These are phyloP conservation scores for Geum urbanum DNA, from an alignment of 306 rosid species.

Conservation along the genomic window DNA sequence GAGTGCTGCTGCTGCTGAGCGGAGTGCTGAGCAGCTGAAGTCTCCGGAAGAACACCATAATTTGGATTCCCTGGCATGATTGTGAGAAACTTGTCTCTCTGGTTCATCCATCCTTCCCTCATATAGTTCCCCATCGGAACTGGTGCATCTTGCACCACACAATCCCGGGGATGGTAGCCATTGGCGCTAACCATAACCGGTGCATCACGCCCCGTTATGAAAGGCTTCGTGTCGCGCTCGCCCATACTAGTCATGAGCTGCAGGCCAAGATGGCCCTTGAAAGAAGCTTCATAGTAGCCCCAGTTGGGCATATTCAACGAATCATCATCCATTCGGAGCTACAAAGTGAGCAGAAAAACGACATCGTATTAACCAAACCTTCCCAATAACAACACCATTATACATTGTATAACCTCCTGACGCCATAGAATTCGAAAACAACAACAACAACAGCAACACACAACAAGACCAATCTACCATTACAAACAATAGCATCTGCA, in stretches of 20 bases:
- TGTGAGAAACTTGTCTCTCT: conserved; percentile 62
- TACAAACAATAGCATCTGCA: not conserved
- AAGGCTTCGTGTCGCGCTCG: conserved; percentile 70
- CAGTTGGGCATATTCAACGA: conserved; percentile 88
- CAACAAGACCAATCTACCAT: not conserved
- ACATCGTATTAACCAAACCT: conserved; percentile 17
- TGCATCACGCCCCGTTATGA: conserved; percentile 68
- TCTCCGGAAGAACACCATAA: conserved; percentile 59
- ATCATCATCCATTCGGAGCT: conserved; percentile 89
- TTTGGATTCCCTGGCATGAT: conserved; percentile 64
- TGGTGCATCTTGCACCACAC: conserved; percentile 53
- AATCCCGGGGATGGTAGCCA: conserved; percentile 65
- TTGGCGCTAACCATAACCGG: conserved; percentile 46
- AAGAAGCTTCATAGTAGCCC: conserved; percentile 90
- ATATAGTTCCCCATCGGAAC: conserved; percentile 57
- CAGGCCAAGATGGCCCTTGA: conserved; percentile 81
- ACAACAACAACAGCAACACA: not conserved
- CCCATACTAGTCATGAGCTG: conserved; percentile 86
- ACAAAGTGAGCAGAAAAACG: conserved; percentile 34
- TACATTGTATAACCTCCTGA: not conserved
- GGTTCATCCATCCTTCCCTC: conserved; percentile 72
- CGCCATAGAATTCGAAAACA: conserved; percentile 2
- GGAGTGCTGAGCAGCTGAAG: conserved; percentile 58
- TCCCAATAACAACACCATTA: not conserved
- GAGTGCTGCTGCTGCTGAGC: conserved; percentile 34